Percentiles rank a stretch among this genome's conserved stretches.
Conservation (phyloP, 768 basidiomycete genomes). For the Pleurotus tuber-regium region DNA sequence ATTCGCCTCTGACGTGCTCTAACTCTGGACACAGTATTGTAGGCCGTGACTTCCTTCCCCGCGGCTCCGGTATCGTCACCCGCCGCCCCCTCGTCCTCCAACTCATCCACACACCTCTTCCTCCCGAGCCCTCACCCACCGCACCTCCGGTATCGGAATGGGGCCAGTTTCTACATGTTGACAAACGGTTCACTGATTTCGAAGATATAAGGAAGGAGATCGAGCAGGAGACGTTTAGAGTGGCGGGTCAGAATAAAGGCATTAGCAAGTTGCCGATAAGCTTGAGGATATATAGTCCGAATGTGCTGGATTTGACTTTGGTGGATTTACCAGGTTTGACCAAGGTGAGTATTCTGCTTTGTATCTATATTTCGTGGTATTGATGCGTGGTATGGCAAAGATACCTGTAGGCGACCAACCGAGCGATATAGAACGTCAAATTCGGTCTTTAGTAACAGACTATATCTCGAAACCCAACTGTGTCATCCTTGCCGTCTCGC, state of each 20-base stretch:
- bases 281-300: slow-evolving; percentile 91
- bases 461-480: slow-evolving; percentile 98
- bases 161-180: slow-evolving; percentile 96
- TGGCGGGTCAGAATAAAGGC: slow-evolving; percentile 98
- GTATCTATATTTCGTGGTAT: neutral
- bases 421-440: slow-evolving; percentile 96
- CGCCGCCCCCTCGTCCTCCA: slow-evolving; percentile 94
- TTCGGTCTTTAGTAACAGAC: slow-evolving; percentile 89
- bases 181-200: slow-evolving; percentile 97
- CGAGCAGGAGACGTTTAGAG: slow-evolving; percentile 94
- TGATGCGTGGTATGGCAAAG: slow-evolving; percentile 41
- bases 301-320: slow-evolving; percentile 92
- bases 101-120: slow-evolving; percentile 85
- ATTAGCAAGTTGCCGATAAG: slow-evolving; percentile 96
- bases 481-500: slow-evolving; percentile 94
- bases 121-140: slow-evolving; percentile 42
- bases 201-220: slow-evolving; percentile 93
- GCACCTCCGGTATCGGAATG: slow-evolving; percentile 72
- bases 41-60: slow-evolving; percentile 86
- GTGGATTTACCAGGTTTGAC: slow-evolving; percentile 97
- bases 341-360: slow-evolving; percentile 55
- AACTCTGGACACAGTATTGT: slow-evolving; percentile 64
- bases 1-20: slow-evolving; percentile 5
- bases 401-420: slow-evolving; percentile 97
- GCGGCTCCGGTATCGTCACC: slow-evolving; percentile 93